Evolutionary conservation across 495 filamentous ascomycete genomes (phyloP).

Genomic region (Tuber umbilicatum): DNA sequence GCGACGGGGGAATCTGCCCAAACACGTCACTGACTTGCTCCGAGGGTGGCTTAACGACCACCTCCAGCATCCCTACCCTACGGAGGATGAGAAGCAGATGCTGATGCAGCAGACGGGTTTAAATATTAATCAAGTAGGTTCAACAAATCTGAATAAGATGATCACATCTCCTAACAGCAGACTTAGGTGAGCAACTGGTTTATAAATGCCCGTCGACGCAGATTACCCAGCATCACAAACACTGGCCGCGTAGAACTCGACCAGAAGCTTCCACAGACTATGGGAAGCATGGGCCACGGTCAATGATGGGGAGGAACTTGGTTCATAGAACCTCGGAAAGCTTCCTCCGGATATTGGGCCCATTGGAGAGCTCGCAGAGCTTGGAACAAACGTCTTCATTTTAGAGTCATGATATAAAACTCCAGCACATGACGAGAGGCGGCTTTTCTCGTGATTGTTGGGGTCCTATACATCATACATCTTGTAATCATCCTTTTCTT

Average conservation of each 20-base stretch:
- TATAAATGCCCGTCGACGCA: conserved; percentile 79
- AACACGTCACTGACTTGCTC: conserved; percentile 73
- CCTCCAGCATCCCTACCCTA: conserved; percentile 76
- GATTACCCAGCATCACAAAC: conserved; percentile 52
- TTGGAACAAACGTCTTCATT: neutral
- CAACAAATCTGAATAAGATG: conserved; percentile 14
- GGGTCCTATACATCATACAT: neutral
- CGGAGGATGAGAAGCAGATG: conserved; percentile 81
- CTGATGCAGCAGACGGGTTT: conserved; percentile 69
- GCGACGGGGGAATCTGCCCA: conserved; percentile 77
- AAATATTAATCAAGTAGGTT: conserved; percentile 65
- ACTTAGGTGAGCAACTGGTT: conserved; percentile 90
- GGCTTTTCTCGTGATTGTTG: neutral
- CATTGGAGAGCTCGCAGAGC: neutral
- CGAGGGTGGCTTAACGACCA: conserved; percentile 74
- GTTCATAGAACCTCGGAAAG: neutral
- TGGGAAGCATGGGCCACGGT: conserved; percentile 17
- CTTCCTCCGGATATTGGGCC: neutral
- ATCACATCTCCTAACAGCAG: conserved; percentile 29
- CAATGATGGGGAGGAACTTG: conserved; percentile 7
- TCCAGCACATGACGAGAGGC: neutral
- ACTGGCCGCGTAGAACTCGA: conserved; percentile 27
- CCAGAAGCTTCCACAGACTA: conserved; percentile 26
- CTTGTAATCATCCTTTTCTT: neutral
- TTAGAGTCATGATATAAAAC: conserved; percentile 1